Base-by-base conservation (phyloP, 164 flowering plant genomes). In the Malania oleifera region DNA sequence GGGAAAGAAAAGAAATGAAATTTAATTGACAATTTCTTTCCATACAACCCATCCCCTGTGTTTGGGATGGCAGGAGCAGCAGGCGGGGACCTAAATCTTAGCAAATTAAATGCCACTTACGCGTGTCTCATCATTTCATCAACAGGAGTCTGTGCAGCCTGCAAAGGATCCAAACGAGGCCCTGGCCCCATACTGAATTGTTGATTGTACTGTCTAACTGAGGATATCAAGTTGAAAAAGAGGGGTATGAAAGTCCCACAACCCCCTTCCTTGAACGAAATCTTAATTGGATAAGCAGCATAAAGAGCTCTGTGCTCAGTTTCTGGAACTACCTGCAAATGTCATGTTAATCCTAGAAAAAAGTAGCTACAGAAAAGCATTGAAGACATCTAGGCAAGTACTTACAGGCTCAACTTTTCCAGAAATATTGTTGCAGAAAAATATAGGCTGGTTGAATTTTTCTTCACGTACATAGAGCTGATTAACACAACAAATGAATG, bases 61-160 rank as follows among this genome's bases (percentile, higher is more conserved):
- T n/a, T 38, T 38, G 13, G 14, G 9, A 31, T 31, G 37, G 9
- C 37, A 31, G 11, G 11, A 34, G 11, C 38, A 34, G 11, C 7
- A 34, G 38, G 38, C 1, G 7, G 1, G 7, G 38, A 34, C 0
- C 10, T 34, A 7, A 34, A 9, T 26, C 11, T 37, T 22, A 48
- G 8, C 26, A 39, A 48, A 44, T 24, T 51, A 49, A n/a, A 45
- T 10, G 37, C 22, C 20, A 76, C 98, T 72, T 76, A 89, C 98
- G 98, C 98, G 58, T 82, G 89, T 78, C 97, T 80, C 91, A 93
- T 93, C 97, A 93, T 93, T 63, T 93, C 96, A 52, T 93, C 97
- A 24, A 93, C 95, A 20, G 99, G 99, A 61, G 93, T 81, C 61
- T 88, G 89, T 28, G 92, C 82, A 26, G 99, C 93, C 73, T 74